Evolutionary conservation across 2,329 filamentous ascomycete species (phyloP), one percentile per base, ranked within the genome.

Genomic region (Xenosphaeropsis pyriputrescens): DNA sequence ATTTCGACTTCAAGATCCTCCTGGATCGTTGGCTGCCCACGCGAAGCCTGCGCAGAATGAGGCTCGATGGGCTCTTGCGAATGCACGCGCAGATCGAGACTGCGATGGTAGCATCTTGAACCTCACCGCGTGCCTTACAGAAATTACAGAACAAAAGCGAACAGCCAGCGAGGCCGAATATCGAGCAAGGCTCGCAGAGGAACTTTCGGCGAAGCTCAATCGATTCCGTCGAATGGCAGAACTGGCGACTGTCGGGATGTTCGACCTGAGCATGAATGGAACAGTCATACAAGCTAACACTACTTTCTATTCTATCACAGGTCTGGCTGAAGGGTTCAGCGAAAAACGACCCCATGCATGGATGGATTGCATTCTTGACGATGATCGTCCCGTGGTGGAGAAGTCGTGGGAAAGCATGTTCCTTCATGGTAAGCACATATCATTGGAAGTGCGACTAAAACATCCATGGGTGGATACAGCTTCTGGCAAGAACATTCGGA

Each of bases 201-300:
- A 22, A 13, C 18, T 35, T 14, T 17, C 15, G 14, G 33, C 14
- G 18, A 14, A 35, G 18, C 15, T 35, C 13, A n/a, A 14, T n/a
- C 14, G 33, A 19, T 19, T 35, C 18, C 14, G 18, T 13, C 33
- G 33, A n/a, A 35, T 35, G 33, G 33, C 33, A 14, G 33, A 35
- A n/a, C 12, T 22, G 6, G 33, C 33, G 6, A 35, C 83, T 0
- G 83, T 88, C 1, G 84, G 83, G 19, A 79, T 93, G 61, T 89
- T 88, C 54, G 86, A 88, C 40, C 78, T 82, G n/a, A 72, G 85
- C 50, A 64, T 71, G 1, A 59, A 67, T 35, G 84, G 84, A 4
- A 61, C 67, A 17, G 78, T 91, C 47, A 79, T 72, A 7, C 89
- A 85, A 53, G 83, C 79, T 51, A 91, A 93, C 52, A 79, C 86